Evolutionary conservation across 768 basidiomycete species (phyloP), one percentile per base, ranked within the genome.

Genomic region (Chalciporus piperatus): DNA sequence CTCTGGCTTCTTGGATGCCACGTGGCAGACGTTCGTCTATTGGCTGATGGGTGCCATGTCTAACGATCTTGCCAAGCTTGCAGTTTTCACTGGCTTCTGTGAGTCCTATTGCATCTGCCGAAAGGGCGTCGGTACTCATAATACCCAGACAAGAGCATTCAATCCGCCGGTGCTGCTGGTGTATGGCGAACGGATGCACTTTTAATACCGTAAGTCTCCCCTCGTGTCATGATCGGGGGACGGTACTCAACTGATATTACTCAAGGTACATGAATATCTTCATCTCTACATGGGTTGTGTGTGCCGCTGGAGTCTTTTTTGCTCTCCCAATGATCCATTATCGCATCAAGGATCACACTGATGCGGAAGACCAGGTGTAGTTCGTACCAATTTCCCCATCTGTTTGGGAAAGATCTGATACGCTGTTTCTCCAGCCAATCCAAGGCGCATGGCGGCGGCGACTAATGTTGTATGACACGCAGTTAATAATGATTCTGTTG

Each of bases 11-110:
- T 75, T 90, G 52, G 91, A 92, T 56, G 76, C 89, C 2, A 85
- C 89, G 81, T 92, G 89, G 87, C 91, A 92, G 65, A 90, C 87
- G 1, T 82, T 82, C 0, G 82, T 84, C 6, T 89, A 90, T 65
- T 89, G 87, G 87, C 73, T 88, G 59, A 85, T 89, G 80, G 89
- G 89, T 37, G 85, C 87, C 12, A 88, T 93, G 84, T 88, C 87
- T 19, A 91, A 92, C 58, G 83, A 91, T 65, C 82, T 87, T 8
- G 80, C 77, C 2, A 89, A 89, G 64, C 80, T 92, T 19, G 89
- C 89, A 0, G 79, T 89, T 63, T 85, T 92, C 60, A 74, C 84
- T 14, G 91, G 90, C 38, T 88, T 92, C 61, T 92, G 89, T 91
- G 63, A 59, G 86, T 77, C 9, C 12, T 11, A 55, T 30, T 20